These are phyloP conservation scores for Diutina catenulata DNA, from an alignment of 1,139 yeast genomes.

Conservation along the genomic window DNA sequence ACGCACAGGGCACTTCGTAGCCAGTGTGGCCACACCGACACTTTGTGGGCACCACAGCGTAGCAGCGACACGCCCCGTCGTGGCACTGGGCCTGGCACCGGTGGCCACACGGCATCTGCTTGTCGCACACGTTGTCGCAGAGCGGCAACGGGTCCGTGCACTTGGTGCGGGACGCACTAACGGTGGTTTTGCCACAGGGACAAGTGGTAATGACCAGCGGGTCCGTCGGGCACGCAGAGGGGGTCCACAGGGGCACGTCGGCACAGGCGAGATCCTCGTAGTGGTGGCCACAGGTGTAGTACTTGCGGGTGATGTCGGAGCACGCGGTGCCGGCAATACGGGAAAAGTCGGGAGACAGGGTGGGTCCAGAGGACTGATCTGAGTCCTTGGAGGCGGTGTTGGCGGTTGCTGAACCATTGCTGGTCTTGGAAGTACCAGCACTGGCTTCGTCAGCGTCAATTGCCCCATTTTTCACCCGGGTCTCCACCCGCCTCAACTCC, in stretches of 20 bases:
- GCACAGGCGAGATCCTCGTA: constrained; percentile 48
- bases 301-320: constrained; percentile 32
- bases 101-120: constrained; percentile 61
- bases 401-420: no score
- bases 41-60: constrained; percentile 24
- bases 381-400: no score
- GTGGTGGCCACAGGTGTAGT: constrained; percentile 60
- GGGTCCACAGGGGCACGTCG: constrained; percentile 29
- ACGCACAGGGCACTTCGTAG: constrained; percentile 53
- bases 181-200: constrained; percentile 58
- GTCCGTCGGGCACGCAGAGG: constrained; percentile 41
- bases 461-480: no score
- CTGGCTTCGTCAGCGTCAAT: no score
- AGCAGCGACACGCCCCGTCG: constrained; percentile 65
- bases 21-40: constrained; percentile 41
- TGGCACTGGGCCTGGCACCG: constrained; percentile 62
- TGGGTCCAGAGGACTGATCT: no score
- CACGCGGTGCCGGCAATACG: constrained; percentile 60
- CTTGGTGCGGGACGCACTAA: constrained; percentile 24
- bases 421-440: no score
- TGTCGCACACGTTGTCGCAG: constrained; percentile 56
- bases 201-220: constrained; percentile 54
- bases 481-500: constrained; percentile 12
- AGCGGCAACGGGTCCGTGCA: constrained; percentile 75
- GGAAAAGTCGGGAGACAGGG: no score